Evolutionary conservation across 768 basidiomycete genomes (phyloP).

Genomic region (Rhodosporidiobolus sp.): DNA sequence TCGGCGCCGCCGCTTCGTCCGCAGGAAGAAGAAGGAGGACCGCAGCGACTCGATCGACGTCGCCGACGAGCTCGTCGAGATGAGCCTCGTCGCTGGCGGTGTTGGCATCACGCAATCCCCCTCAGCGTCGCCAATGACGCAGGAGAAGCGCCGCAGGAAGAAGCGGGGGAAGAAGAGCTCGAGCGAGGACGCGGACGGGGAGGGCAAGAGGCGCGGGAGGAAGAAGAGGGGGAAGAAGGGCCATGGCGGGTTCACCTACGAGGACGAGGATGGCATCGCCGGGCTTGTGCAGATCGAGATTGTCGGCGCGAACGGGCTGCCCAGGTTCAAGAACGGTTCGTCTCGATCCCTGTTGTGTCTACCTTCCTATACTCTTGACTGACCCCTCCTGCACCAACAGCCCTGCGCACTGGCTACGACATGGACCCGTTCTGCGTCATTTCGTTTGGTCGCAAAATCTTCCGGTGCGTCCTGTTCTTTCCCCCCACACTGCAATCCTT

Average conservation of each 20-base stretch:
- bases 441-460: constrained; percentile 95
- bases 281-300: constrained; percentile 97
- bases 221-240: constrained; percentile 18
- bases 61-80: constrained; percentile 24
- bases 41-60: constrained; percentile 11
- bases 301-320: constrained; percentile 74
- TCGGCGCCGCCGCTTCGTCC: constrained; percentile 3
- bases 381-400: neutral
- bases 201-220: constrained; percentile 27
- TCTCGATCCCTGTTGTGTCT: constrained; percentile 50
- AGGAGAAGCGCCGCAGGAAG: constrained; percentile 47
- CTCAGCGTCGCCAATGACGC: constrained; percentile 49
- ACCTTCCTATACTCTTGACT: no score
- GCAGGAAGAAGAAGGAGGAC: constrained; percentile 1
- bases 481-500: constrained; percentile 40
- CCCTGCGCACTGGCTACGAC: constrained; percentile 53
- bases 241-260: constrained; percentile 16
- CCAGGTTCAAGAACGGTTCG: constrained; percentile 76
- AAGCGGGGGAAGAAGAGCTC: constrained; percentile 1
- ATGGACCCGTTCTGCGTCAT: constrained; percentile 98
- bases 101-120: neutral
- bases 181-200: neutral
- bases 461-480: constrained; percentile 52
- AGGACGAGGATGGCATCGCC: constrained; percentile 67
- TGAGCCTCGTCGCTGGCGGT: constrained; percentile 12